A percentile compares a stretch with the other conserved stretches of the same genome.
Conservation (phyloP, 805 yeast genomes). For the Ogataea pignaliae region DNA sequence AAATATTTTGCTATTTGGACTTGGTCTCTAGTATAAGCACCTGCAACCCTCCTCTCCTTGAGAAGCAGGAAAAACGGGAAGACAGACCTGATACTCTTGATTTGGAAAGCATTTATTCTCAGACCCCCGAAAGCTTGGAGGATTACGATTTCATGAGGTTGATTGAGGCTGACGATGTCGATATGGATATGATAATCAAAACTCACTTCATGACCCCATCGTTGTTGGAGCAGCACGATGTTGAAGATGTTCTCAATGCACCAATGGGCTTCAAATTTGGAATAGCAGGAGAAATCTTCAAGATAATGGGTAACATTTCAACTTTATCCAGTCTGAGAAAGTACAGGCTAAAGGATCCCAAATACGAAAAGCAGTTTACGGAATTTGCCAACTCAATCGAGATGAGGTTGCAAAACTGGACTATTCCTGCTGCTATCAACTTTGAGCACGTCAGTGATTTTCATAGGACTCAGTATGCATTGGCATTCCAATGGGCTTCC, state of each 20-base stretch:
- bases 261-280: slow-evolving; percentile 29
- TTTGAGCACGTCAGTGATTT: slow-evolving; percentile 17
- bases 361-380: slow-evolving; percentile 22
- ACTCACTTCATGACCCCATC: slow-evolving; percentile 6
- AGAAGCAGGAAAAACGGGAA: slow-evolving; percentile 7
- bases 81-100: background rate
- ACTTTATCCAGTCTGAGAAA: slow-evolving; percentile 24
- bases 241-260: slow-evolving; percentile 20
- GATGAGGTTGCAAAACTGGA: slow-evolving; percentile 27
- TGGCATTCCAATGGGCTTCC: slow-evolving; percentile 29
- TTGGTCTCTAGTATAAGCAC: slow-evolving; percentile 27
- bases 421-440: slow-evolving; percentile 15
- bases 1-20: slow-evolving; percentile 29
- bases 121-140: slow-evolving; percentile 4
- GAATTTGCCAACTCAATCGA: slow-evolving; percentile 25
- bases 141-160: slow-evolving; percentile 2
- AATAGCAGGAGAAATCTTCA: slow-evolving; percentile 29
- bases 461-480: slow-evolving; percentile 22
- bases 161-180: slow-evolving; percentile 4
- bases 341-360: slow-evolving; percentile 12
- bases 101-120: slow-evolving; percentile 1
- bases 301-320: slow-evolving; percentile 26
- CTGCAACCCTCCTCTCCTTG: slow-evolving; percentile 23
- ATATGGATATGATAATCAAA: slow-evolving; percentile 7
- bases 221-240: slow-evolving; percentile 9